Percentiles rank a stretch among this genome's conserved stretches.
Evolutionary conservation across 805 yeast genomes (phyloP).

Genomic region (Candida sonorensis): DNA sequence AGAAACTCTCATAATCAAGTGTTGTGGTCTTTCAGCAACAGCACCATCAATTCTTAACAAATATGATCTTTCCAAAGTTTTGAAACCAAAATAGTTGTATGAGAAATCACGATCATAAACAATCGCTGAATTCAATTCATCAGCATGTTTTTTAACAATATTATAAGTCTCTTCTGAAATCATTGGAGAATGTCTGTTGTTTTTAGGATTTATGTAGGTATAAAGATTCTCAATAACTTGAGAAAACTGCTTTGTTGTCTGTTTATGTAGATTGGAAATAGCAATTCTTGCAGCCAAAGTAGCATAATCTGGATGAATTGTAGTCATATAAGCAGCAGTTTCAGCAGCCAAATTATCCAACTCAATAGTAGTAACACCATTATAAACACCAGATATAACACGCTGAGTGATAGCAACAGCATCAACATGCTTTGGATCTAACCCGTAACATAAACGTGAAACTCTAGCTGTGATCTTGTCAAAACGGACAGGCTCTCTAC

Average conservation of each 20-base stretch:
- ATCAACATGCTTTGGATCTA: conserved; percentile 87
- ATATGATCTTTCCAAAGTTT: conserved; percentile 54
- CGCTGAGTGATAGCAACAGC: conserved; percentile 95
- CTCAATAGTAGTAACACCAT: conserved; percentile 93
- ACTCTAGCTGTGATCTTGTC: conserved; percentile 96
- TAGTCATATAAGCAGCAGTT: conserved; percentile 96
- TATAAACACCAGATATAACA: conserved; percentile 92
- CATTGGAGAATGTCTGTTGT: conserved; percentile 59
- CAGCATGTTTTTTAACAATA: conserved; percentile 56
- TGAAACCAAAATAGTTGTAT: conserved; percentile 55
- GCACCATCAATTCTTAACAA: conserved; percentile 47
- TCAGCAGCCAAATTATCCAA: conserved; percentile 81
- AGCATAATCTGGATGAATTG: conserved; percentile 97
- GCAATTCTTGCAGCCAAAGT: conserved; percentile 94
- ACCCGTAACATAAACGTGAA: conserved; percentile 88
- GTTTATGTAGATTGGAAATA: conserved; percentile 88
- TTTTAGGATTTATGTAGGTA: conserved; percentile 75
- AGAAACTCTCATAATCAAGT: conserved; percentile 55
- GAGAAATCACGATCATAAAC: conserved; percentile 62
- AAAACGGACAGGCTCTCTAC: conserved; percentile 88
- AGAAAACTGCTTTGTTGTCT: conserved; percentile 81
- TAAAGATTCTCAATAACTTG: conserved; percentile 69
- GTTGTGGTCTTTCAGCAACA: conserved; percentile 58
- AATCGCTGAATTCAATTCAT: conserved; percentile 65
- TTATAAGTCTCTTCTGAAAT: conserved; percentile 60